Evolutionary conservation across 2,329 filamentous ascomycete genomes (phyloP).

Genomic region (Massarina eburnea): DNA sequence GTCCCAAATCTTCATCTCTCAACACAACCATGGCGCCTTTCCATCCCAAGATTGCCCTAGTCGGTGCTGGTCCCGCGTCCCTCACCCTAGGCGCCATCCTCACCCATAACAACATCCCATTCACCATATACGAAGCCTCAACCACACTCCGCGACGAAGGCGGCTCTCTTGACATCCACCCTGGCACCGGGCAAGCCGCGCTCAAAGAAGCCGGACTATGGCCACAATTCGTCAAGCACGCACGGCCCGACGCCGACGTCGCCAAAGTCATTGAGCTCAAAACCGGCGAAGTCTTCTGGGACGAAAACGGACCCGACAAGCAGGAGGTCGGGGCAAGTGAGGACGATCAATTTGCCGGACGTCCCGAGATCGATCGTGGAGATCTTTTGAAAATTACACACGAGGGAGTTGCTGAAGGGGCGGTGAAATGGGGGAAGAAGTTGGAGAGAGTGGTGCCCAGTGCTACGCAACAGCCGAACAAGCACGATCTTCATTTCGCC

Average conservation of each 20-base stretch:
- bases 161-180: conserved; percentile 56
- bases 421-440: conserved; percentile 29
- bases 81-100: conserved; percentile 58
- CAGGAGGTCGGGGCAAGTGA: conserved; percentile 45
- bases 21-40: background rate
- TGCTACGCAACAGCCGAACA: background rate
- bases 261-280: conserved; percentile 49
- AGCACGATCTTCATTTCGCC: conserved; percentile 35
- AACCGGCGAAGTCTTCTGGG: conserved; percentile 33
- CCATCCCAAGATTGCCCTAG: conserved; percentile 36
- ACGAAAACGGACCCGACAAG: conserved; percentile 33
- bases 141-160: conserved; percentile 38
- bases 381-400: conserved; percentile 38
- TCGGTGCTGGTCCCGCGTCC: conserved; percentile 47
- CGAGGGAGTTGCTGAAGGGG: conserved; percentile 48
- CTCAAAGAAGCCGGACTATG: conserved; percentile 54
- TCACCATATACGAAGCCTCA: conserved; percentile 51
- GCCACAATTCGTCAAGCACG: conserved; percentile 53
- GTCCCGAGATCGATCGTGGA: conserved; percentile 56
- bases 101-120: conserved; percentile 48
- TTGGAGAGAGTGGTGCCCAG: conserved; percentile 41
- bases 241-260: conserved; percentile 57
- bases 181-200: conserved; percentile 53
- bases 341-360: conserved; percentile 26
- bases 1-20: background rate